phyloP scores from a whole-genome alignment of 1,284 basidiomycete species.

The Ustilago hordei region DNA sequence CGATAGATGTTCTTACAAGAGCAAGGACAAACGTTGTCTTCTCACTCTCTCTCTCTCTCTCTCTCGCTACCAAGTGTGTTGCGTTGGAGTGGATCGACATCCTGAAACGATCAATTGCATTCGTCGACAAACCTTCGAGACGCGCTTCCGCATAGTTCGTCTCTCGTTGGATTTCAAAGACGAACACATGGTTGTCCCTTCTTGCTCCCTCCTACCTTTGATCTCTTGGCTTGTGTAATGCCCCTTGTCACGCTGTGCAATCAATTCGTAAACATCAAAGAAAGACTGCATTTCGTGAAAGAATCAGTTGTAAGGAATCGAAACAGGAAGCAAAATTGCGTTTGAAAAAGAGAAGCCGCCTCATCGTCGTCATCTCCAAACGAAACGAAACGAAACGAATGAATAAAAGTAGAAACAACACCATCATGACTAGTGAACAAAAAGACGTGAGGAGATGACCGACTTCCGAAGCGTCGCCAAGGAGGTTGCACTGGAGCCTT shows the following conservation, averaged over 20 bases:
- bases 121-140: slow-evolving; percentile 12
- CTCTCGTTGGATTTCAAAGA: slow-evolving; percentile 2
- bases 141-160: slow-evolving; percentile 5
- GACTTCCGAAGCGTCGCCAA: not conserved
- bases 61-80: no score
- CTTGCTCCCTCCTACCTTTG: not conserved
- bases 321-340: not conserved
- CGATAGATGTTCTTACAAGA: not conserved
- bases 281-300: slow-evolving; percentile 27
- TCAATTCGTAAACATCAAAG: slow-evolving; percentile 3
- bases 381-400: not conserved
- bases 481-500: not conserved
- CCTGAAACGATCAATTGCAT: slow-evolving; percentile 27
- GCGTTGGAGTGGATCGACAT: not conserved
- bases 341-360: not conserved
- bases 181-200: slow-evolving; percentile 28
- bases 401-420: not conserved
- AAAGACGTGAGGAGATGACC: not conserved
- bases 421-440: not conserved
- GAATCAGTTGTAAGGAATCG: slow-evolving; percentile 5
- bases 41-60: not conserved
- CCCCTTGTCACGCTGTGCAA: not conserved
- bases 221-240: not conserved
- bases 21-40: not conserved
- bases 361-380: not conserved